phyloP scores from a whole-genome alignment of 73 alveolate species.

The Symbiodinium natans region DNA sequence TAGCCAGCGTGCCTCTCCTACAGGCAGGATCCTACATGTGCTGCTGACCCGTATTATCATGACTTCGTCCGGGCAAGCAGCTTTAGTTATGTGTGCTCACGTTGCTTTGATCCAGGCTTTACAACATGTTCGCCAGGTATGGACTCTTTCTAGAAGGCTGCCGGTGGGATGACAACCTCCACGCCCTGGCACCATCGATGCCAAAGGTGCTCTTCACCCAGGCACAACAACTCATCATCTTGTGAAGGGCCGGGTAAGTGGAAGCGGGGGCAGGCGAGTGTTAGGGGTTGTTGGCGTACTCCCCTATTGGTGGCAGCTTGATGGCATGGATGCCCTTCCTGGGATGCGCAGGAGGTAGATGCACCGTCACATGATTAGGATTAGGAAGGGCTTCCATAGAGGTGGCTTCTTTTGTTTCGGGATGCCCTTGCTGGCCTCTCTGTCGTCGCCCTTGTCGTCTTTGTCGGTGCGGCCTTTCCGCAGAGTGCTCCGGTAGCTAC shows the following conservation, averaged over 20 bases:
- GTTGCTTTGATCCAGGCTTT: neutral
- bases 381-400: too few relatives aligned
- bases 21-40: slow-evolving; percentile 95
- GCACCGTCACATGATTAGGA: too few relatives aligned
- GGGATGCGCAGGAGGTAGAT: neutral
- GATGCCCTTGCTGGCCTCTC: too few relatives aligned
- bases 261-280: neutral
- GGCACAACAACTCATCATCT: too few relatives aligned
- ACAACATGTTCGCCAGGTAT: slow-evolving; percentile 95
- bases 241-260: neutral
- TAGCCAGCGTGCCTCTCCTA: neutral
- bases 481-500: too few relatives aligned
- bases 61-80: neutral
- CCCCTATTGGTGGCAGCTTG: neutral
- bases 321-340: neutral
- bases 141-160: slow-evolving; percentile 99
- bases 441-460: too few relatives aligned
- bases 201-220: slow-evolving; percentile 96
- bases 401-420: too few relatives aligned
- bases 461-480: too few relatives aligned
- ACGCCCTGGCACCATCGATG: slow-evolving; percentile 98
- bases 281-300: neutral
- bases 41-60: neutral
- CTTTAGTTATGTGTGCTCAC: neutral
- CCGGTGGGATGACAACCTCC: slow-evolving; percentile 98